A percentile compares a stretch with the other conserved stretches of the same genome.
Conservation (phyloP, 2,329 filamentous ascomycete species). For the Acephala macrosclerotiorum region DNA sequence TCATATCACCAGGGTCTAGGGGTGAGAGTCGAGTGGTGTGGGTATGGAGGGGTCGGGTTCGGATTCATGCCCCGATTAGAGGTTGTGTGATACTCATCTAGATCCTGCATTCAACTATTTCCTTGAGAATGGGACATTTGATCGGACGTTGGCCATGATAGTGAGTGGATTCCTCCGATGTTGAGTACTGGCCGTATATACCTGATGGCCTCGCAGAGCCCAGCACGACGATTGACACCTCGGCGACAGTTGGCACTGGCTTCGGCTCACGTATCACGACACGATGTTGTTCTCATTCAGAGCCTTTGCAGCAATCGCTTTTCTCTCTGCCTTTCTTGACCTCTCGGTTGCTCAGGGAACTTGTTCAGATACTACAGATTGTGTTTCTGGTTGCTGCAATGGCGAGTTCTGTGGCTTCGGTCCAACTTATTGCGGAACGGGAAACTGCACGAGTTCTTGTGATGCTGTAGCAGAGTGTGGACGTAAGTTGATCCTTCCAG, state of each 20-base stretch:
- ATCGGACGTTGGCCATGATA: too few species aligned
- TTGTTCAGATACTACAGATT: background rate
- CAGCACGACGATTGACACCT: too few species aligned
- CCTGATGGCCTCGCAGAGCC: too few species aligned
- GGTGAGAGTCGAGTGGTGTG: too few species aligned
- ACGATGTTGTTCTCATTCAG: background rate
- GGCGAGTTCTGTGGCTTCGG: background rate
- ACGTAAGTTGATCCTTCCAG: background rate
- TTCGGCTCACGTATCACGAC: background rate
- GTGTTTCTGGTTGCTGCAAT: conserved; percentile 1
- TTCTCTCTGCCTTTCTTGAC: background rate
- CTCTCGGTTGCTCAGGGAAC: background rate
- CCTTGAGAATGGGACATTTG: too few species aligned
- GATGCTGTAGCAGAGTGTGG: background rate
- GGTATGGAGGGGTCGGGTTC: too few species aligned
- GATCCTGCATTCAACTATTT: too few species aligned
- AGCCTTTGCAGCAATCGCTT: background rate
- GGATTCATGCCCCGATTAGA: too few species aligned
- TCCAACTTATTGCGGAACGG: background rate
- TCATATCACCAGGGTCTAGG: too few species aligned
- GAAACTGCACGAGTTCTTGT: background rate
- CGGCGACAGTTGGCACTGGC: too few species aligned
- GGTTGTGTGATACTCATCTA: too few species aligned
- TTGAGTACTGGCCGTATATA: background rate
- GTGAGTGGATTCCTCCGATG: too few species aligned